Evolutionary conservation across 1,284 basidiomycete species (phyloP), one percentile per base, ranked within the genome.

Genomic region (Cutaneotrichosporon cyanovorans): DNA sequence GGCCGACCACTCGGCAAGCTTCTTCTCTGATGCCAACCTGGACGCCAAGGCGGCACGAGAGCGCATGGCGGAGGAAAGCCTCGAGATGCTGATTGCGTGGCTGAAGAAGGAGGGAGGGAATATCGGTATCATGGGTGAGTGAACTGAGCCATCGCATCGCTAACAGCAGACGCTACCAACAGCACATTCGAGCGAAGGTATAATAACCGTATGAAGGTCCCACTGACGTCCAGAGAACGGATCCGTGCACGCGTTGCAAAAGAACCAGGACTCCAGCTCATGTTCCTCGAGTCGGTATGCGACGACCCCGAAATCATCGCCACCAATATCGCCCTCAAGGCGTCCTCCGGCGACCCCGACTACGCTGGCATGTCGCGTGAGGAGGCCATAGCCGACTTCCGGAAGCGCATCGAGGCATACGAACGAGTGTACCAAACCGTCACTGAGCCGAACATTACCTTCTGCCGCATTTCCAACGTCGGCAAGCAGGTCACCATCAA

Each of bases 381-480:
- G 62, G 78, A 83, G 46, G 95, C 95, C 31, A 83, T 90, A 66
- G 75, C 74, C 22, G 95, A 99, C 72, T 99, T 99, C 69, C 71
- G 88, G 55, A 82, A 82, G 50, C 84, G 95, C 25, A 99, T 99
- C 62, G 80, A 78, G 55, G 84, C 87, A 63, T 99, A 99, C 68
- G 92, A 98, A 69, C 79, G 83, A 47, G 85, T 91, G n/a, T 99
- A 99, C 67, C 85, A 99, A 72, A 85, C 92, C 3, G 83, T 99
- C 59, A 83, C 82, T 5, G 90, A 95, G 69, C 81, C 85, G 4
- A 80, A 87, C 61, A 77, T 93, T 23, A 85, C 82, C 30, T 95
- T 88, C 69, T 78, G 92, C 56, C 81, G 84, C 56, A 91, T 95
- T 62, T 81, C 82, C 46, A 90, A 95, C 60, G 85, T 95, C 21